Conservation (phyloP, 1,284 basidiomycete genomes). For the Puccinia coronata region DNA sequence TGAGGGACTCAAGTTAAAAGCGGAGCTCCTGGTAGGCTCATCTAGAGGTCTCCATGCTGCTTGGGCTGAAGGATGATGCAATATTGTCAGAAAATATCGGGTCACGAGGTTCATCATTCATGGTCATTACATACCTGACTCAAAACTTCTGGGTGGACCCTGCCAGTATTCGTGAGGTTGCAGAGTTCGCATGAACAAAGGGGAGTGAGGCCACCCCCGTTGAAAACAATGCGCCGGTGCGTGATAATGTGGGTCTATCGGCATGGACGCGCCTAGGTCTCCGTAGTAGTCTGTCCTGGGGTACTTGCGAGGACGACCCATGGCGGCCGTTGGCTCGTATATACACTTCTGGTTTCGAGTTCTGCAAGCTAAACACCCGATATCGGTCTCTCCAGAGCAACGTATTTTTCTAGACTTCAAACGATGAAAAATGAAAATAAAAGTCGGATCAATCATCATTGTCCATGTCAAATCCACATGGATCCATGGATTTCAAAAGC, state of each 20-base stretch:
- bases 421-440: background rate
- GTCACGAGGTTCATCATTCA: background rate
- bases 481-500: too few relatives aligned
- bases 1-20: slow-evolving; percentile 13
- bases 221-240: slow-evolving; percentile 12
- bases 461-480: background rate
- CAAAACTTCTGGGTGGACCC: background rate
- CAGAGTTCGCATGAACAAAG: slow-evolving; percentile 14
- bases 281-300: slow-evolving; percentile 25
- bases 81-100: slow-evolving; percentile 6
- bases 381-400: slow-evolving; percentile 43
- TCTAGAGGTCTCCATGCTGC: background rate
- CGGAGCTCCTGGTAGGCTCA: background rate
- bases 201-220: slow-evolving; percentile 16
- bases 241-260: background rate
- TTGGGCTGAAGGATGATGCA: background rate
- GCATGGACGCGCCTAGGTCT: background rate
- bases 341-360: slow-evolving; percentile 38
- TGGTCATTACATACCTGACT: slow-evolving; percentile 2
- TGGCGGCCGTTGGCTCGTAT: slow-evolving; percentile 49
- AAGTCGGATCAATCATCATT: background rate
- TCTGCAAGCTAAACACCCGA: slow-evolving; percentile 43
- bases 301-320: slow-evolving; percentile 48
- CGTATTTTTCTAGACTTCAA: slow-evolving; percentile 45
- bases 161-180: slow-evolving; percentile 15